phyloP scores from a whole-genome alignment of 768 basidiomycete species.

The Trametes villosa region DNA sequence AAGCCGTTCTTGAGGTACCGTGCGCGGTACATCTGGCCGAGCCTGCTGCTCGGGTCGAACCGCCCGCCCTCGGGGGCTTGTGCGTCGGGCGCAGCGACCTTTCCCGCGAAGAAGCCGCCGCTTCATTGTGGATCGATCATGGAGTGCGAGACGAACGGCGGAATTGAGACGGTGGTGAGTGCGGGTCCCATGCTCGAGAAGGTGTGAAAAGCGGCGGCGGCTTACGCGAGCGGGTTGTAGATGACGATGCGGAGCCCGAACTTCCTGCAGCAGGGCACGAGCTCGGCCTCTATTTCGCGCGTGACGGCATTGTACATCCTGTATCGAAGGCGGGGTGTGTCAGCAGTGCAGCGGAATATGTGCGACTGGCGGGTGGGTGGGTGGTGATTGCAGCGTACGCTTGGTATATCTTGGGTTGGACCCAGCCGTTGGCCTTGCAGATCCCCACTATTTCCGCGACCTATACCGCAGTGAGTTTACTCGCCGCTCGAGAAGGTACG shows the following conservation, averaged over 20 bases:
- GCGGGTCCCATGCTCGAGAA: too few species aligned
- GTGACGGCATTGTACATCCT: conserved; percentile 56
- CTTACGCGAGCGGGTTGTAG: conserved; percentile 59
- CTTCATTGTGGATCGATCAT: conserved; percentile 8
- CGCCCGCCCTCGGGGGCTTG: conserved; percentile 43
- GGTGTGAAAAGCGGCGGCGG: background rate
- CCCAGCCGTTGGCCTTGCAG: conserved; percentile 56
- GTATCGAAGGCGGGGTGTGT: background rate
- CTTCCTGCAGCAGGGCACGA: conserved; percentile 62
- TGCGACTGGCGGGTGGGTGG: background rate
- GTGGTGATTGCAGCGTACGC: conserved; percentile 38
- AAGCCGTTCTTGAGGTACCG: conserved; percentile 49
- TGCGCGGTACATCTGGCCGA: conserved; percentile 51
- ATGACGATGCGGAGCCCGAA: conserved; percentile 59
- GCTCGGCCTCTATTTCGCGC: conserved; percentile 50
- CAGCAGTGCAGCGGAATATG: background rate
- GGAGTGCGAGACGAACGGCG: background rate
- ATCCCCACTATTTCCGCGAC: conserved; percentile 64
- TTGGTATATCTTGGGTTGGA: conserved; percentile 60
- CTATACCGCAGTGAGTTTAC: conserved; percentile 26
- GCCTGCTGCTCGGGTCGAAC: conserved; percentile 42
- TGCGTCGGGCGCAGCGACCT: conserved; percentile 43
- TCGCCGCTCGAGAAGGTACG: background rate
- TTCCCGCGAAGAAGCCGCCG: conserved; percentile 63
- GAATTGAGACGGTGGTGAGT: too few species aligned